Base-by-base conservation (phyloP, 345 rosid genomes). In the Gossypioides kirkii region DNA sequence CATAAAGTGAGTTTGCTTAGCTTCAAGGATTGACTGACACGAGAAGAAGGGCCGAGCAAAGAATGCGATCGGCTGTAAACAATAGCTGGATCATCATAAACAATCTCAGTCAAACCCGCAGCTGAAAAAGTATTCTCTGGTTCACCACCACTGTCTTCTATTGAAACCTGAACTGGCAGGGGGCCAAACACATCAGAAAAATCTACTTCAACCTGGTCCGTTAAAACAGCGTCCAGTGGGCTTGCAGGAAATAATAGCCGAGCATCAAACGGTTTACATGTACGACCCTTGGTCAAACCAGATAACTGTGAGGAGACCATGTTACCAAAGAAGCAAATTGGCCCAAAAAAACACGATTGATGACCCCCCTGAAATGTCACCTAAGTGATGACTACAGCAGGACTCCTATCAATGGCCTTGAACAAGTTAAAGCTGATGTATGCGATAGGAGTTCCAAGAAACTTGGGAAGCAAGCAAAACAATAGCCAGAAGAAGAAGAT, bases 31-130 rank as follows among this genome's bases (percentile, higher is more conserved):
- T 84, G 89, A 73, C 87, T 78, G 16, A 85, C 84, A 70, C 74
- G 77, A 1, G 94, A 82, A 77, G 95, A 90, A 13, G 99, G 97
- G 23, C 98, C 99, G 70, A 92, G 90, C 80, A 95, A 77, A 53
- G 98, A 92, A 86, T 89, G 99, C 4, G 99, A 95, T 14, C 92
- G 87, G 77, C 73, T 90, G 77, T 84, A 72, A 73, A 95, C 83
- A 77, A 88, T 89, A 77, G 80, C 85, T 26, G 98, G 97, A 74
- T 84, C 90, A 45, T 89, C 87, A 74, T 81, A 94, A 69, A 78
- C 69, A 58, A 85, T 84, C 77, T 82, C 89, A 61, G 54, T 63
- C 12, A 4, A 85, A 52, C 79, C 88, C 14, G 26, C 61, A 60
- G 54, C 81, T 13, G 70, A 76, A 28, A 76, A 53, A 70, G 76